These are phyloP conservation scores for Suillus sp. DNA, from an alignment of 768 basidiomycete species.

Conservation along the genomic window DNA sequence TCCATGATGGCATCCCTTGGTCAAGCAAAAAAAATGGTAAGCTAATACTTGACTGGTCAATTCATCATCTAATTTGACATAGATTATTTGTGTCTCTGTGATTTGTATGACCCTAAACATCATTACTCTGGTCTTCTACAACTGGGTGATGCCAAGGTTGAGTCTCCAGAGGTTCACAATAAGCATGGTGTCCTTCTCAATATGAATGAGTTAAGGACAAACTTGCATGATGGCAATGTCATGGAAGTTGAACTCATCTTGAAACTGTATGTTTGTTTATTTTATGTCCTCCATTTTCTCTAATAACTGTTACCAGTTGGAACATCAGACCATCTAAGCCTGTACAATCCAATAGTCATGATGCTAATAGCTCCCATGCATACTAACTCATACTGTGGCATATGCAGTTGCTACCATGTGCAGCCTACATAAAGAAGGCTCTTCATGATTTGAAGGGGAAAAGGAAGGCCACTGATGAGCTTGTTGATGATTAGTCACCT, in stretches of 20 bases:
- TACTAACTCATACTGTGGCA: not conserved
- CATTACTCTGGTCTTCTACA: not conserved
- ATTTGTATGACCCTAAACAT: not conserved
- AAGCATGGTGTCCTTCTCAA: not conserved
- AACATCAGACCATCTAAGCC: not conserved
- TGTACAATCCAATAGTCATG: not conserved
- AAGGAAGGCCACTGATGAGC: too few species aligned
- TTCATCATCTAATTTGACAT: not conserved
- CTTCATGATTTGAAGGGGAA: too few species aligned
- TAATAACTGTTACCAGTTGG: not conserved
- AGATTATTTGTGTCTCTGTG: not conserved
- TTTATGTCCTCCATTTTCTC: not conserved
- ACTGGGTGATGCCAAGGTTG: not conserved
- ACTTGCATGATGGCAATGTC: not conserved
- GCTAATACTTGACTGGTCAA: not conserved
- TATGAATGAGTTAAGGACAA: not conserved
- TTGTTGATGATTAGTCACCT: too few species aligned
- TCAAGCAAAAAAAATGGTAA: not conserved
- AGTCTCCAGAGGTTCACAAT: not conserved
- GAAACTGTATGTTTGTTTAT: not conserved
- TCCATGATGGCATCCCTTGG: not conserved
- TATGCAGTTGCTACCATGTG: not conserved
- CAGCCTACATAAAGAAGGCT: not conserved
- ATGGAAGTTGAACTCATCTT: conserved; percentile 4
- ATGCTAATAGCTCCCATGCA: not conserved